These are phyloP conservation scores for Panaeolus papilionaceus DNA, from an alignment of 768 basidiomycete genomes.

Conservation along the genomic window DNA sequence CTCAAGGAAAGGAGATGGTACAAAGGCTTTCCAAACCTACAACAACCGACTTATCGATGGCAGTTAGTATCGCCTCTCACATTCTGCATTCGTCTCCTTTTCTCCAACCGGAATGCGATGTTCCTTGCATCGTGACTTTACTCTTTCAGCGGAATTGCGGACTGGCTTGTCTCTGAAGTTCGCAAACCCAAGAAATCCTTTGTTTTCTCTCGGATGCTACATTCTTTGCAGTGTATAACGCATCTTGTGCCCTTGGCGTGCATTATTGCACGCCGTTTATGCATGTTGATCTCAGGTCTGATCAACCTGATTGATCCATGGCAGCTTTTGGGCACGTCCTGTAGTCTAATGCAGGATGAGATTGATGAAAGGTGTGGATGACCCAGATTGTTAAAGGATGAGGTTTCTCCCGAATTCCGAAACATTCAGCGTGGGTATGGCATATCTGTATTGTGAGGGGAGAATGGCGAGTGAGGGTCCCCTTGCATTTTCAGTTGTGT, in stretches of 20 bases:
- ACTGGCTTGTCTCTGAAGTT: constrained; percentile 50
- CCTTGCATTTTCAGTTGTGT: constrained; percentile 14
- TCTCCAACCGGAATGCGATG: constrained; percentile 29
- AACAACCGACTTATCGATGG: constrained; percentile 99
- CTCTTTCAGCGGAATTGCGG: constrained; percentile 47
- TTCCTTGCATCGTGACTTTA: constrained; percentile 38
- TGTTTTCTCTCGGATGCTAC: constrained; percentile 19
- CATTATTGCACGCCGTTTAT: constrained; percentile 17
- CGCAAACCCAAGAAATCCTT: constrained; percentile 19
- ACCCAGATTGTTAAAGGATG: constrained; percentile 4
- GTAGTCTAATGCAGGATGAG: constrained; percentile 17
- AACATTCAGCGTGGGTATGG: constrained; percentile 18
- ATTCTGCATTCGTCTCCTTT: constrained; percentile 40
- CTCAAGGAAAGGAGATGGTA: constrained; percentile 85
- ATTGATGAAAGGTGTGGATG: constrained; percentile 15
- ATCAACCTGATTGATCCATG: constrained; percentile 45
- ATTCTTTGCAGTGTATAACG: background rate
- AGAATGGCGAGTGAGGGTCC: constrained; percentile 7
- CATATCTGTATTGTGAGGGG: constrained; percentile 18
- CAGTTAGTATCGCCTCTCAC: constrained; percentile 90
- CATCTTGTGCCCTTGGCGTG: constrained; percentile 29
- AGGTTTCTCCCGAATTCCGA: background rate
- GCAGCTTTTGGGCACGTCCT: constrained; percentile 27
- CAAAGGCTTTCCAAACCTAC: constrained; percentile 92
- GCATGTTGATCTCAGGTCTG: constrained; percentile 42